A percentile compares a stretch with the other conserved stretches of the same genome.
These are phyloP conservation scores for Histomonas meleagridis DNA, from an alignment of 208 protist species.

Conservation along the genomic window DNA sequence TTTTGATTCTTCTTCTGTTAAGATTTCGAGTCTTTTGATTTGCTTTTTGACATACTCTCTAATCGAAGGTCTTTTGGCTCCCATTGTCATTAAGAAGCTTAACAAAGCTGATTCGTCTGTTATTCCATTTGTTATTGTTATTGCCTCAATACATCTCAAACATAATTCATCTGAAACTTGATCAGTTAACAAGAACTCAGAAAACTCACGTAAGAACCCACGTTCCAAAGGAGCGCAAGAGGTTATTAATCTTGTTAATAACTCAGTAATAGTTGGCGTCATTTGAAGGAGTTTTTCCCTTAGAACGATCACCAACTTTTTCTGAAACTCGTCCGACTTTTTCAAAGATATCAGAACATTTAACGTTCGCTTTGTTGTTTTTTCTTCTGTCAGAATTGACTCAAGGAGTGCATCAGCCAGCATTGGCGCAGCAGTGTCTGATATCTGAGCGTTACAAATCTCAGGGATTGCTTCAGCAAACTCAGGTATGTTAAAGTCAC, in stretches of 20 bases:
- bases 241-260: not conserved
- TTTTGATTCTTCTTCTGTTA: not conserved
- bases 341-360: not conserved
- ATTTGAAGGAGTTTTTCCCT: not conserved
- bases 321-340: not conserved
- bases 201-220: not conserved
- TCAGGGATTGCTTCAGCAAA: not conserved
- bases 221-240: not conserved
- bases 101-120: not conserved
- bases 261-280: not conserved
- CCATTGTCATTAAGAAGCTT: not conserved
- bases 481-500: not conserved
- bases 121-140: not conserved
- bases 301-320: not conserved
- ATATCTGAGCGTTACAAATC: not conserved
- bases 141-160: not conserved
- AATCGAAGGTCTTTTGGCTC: not conserved
- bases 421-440: not conserved
- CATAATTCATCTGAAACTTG: not conserved
- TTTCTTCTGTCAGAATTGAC: not conserved
- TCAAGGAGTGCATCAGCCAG: not conserved
- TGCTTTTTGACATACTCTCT: not conserved
- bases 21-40: not conserved
- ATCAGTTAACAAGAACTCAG: not conserved
- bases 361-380: not conserved